Base-by-base conservation (phyloP, 768 basidiomycete genomes). In the Boletus edulis region DNA sequence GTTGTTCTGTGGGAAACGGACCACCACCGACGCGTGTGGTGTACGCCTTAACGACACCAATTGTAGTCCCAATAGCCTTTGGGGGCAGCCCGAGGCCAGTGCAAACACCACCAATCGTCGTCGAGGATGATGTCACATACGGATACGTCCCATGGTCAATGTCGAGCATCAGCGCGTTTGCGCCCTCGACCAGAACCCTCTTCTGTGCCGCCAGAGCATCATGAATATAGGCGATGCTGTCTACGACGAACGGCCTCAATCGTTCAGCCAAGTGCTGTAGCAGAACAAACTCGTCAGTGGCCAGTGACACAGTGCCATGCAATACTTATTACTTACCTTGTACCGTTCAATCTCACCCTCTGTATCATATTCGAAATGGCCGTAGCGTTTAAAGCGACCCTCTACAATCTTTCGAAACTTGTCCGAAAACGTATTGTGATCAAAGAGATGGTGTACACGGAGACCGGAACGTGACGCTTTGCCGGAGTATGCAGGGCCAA, bases 11-110 rank as follows among this genome's bases (percentile, higher is more conserved):
- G 9, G 97, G 94, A 81, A 99, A 98, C 4, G 97, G 97, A 0
- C 97, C 97, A 38, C 94, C 92, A n/a, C 97, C 97, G 22, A 99
- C 97, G 27, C 97, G 84, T 2, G 97, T 98, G 17, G 97, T 98
- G 72, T 99, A 99, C 0, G 97, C 97, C 72, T 98, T 99, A 68
- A 98, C 78, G 55, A 99, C 97, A 44, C 97, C 97, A 61, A 95
- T 88, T 24, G 86, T 79, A 46, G 84, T 83, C n/a, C 89, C 91
- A 59, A 99, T 86, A 60, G 81, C 73, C 73, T 87, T 87, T 7
- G 97, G 94, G 3, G 97, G 96, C 46, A 99, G 87, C 49, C 94
- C 97, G n/a, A 99, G 84, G 34, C 97, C 97, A 15, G 95, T 98
- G 75, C 91, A 94, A 35, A 98, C 94, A 48, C 97, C 97, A 31